Evolutionary conservation across 257 asterid genomes (phyloP).

Genomic region (Cordia subcordata): DNA sequence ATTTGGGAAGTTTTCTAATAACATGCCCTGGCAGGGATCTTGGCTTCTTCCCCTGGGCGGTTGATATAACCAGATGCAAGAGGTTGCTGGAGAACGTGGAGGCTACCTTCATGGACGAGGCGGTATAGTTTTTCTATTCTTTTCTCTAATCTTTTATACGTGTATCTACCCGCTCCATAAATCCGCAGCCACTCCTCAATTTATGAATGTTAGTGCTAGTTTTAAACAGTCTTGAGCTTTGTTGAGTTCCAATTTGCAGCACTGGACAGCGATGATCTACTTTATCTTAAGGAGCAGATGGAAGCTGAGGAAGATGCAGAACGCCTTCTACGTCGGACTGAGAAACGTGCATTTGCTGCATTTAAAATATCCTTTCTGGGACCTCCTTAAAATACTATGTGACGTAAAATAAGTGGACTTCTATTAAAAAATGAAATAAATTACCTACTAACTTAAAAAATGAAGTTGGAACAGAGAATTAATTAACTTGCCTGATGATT

Average conservation of each 20-base stretch:
- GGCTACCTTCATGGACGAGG: conserved; percentile 99
- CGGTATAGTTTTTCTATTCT: conserved; percentile 46
- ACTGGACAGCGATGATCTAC: conserved; percentile 96
- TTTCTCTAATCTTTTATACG: background rate
- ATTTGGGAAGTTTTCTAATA: conserved; percentile 53
- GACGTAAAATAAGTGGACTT: too few species aligned
- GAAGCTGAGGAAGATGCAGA: conserved; percentile 99
- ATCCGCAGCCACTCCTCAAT: background rate
- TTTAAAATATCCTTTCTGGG: conserved; percentile 83
- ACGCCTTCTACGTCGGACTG: conserved; percentile 91
- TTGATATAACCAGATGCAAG: conserved; percentile 88
- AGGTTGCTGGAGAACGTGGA: conserved; percentile 98
- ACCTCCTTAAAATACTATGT: too few species aligned
- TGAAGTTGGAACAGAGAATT: too few species aligned
- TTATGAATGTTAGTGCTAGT: background rate
- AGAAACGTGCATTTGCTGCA: conserved; percentile 95
- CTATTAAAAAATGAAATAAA: too few species aligned
- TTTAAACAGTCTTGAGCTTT: conserved; percentile 18
- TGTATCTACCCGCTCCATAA: background rate
- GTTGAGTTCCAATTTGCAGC: conserved; percentile 61
- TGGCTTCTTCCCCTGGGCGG: conserved; percentile 65
- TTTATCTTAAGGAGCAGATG: conserved; percentile 99
- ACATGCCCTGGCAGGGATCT: conserved; percentile 99
- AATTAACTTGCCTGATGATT: too few species aligned
- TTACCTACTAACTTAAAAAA: too few species aligned